These are phyloP conservation scores for Trypanosoma caninum DNA, from an alignment of 208 protist species.

Conservation along the genomic window DNA sequence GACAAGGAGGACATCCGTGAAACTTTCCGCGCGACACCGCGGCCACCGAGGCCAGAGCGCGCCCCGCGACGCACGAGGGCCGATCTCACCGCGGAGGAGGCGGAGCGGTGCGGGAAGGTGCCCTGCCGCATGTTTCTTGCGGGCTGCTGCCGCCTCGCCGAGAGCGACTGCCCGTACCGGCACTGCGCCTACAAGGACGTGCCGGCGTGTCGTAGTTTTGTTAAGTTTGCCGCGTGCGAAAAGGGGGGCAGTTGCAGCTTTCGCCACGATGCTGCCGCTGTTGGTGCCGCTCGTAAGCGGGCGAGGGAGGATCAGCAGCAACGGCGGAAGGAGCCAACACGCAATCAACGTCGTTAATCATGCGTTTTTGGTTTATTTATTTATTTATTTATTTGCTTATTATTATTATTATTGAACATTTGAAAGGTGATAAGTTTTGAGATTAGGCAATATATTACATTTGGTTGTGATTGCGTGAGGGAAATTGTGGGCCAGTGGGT, in stretches of 20 bases:
- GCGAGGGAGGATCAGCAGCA: slow-evolving; percentile 26
- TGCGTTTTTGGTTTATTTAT: not conserved
- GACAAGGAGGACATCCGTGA: slow-evolving; percentile 68
- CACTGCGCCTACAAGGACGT: slow-evolving; percentile 68
- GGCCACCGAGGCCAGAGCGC: slow-evolving; percentile 25
- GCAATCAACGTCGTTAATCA: not conserved
- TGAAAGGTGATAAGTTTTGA: too few relatives aligned
- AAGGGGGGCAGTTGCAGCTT: slow-evolving; percentile 69
- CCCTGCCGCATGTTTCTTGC: slow-evolving; percentile 70
- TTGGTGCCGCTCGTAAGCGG: slow-evolving; percentile 31
- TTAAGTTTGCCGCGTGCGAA: slow-evolving; percentile 47
- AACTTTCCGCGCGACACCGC: slow-evolving; percentile 50
- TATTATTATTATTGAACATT: too few relatives aligned
- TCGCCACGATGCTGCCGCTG: slow-evolving; percentile 55
- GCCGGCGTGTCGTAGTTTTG: slow-evolving; percentile 59
- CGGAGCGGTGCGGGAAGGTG: slow-evolving; percentile 34
- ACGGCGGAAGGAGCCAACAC: slow-evolving; percentile 1
- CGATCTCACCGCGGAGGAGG: slow-evolving; percentile 45
- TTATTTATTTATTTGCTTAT: not conserved
- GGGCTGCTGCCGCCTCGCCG: slow-evolving; percentile 36
- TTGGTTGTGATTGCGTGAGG: too few relatives aligned
- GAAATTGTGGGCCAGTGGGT: too few relatives aligned
- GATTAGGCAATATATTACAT: too few relatives aligned
- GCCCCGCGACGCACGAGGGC: slow-evolving; percentile 33
- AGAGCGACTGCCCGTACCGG: slow-evolving; percentile 70